Evolutionary conservation across 768 basidiomycete species (phyloP).

Genomic region (Scleroderma bovista): DNA sequence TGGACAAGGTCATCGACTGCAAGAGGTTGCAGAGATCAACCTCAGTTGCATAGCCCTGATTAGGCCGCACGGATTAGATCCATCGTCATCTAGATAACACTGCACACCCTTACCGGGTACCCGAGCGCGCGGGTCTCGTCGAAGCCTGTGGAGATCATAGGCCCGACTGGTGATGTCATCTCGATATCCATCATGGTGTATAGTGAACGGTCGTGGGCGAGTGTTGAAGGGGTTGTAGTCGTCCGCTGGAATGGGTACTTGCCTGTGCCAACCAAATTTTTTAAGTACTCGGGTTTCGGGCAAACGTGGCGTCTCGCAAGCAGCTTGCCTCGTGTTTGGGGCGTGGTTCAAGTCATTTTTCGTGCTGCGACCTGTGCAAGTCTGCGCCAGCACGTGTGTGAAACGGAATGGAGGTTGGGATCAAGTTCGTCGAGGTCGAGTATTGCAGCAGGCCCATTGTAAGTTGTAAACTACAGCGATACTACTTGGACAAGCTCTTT

Average conservation of each 20-base stretch:
- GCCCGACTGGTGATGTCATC: conserved; percentile 28
- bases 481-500: too few relatives aligned
- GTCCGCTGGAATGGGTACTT: conserved; percentile 10
- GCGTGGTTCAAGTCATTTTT: conserved; percentile 7
- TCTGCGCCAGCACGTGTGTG: too few relatives aligned
- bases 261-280: conserved; percentile 1
- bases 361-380: neutral
- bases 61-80: conserved; percentile 1
- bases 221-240: too few relatives aligned
- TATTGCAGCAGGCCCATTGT: too few relatives aligned
- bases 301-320: conserved; percentile 18
- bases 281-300: conserved; percentile 10
- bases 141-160: conserved; percentile 20
- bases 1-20: conserved; percentile 44
- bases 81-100: neutral
- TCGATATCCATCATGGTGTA: conserved; percentile 27
- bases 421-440: too few relatives aligned
- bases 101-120: conserved; percentile 16
- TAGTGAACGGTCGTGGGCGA: neutral
- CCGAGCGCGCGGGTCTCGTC: conserved; percentile 13
- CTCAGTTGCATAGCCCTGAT: conserved; percentile 24
- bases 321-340: conserved; percentile 25
- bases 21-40: conserved; percentile 51
- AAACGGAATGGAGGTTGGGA: too few relatives aligned
- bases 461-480: too few relatives aligned